Evolutionary conservation across 176 grass and related monocot species (phyloP), one percentile per base, ranked within the genome.

Genomic region (Carex cristatella): DNA sequence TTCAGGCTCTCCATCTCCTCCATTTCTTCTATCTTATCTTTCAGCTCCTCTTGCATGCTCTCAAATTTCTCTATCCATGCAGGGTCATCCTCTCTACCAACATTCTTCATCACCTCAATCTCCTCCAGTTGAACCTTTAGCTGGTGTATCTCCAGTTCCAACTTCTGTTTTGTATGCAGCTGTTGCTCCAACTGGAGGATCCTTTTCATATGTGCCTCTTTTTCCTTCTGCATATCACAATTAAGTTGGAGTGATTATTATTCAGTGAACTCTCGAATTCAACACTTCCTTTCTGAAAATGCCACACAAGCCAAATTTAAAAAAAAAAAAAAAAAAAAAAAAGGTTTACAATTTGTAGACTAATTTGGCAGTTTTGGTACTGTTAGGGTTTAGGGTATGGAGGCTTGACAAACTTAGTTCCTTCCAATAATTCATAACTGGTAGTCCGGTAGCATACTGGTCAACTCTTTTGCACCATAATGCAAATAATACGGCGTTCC

Each of bases 121-220:
- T 91, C 87, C 54, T 87, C 89, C 1, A 69, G 63, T 83, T 83
- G 63, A 18, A 30, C 19, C 8, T 64, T 80, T 80, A 94, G 48
- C 46, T 91, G 88, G 3, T 91, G 69, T 90, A 97, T 90, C 68
- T 97, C 91, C 56, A 97, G 69, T 86, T 94, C 84, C 73, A 97
- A 85, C 27, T 82, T 83, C n/a, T 91, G 91, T 78, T 85, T 93
- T 18, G 14, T 65, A 46, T 93, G 79, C 49, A 93, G 54, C 59
- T 91, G 72, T 83, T 82, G 82, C 79, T 86, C 81, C 18, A 91
- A 57, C 55, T 72, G 53, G 62, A 77, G 55, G 81, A 89, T 87
- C 84, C 86, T 87, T 3, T 90, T 84, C 42, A 91, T 63, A 74
- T 82, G 74, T 82, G 18, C 12, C 90, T 85, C 75, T 88, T 86